phyloP scores from a whole-genome alignment of 148 eudicot genomes.

The Limonium bicolor region DNA sequence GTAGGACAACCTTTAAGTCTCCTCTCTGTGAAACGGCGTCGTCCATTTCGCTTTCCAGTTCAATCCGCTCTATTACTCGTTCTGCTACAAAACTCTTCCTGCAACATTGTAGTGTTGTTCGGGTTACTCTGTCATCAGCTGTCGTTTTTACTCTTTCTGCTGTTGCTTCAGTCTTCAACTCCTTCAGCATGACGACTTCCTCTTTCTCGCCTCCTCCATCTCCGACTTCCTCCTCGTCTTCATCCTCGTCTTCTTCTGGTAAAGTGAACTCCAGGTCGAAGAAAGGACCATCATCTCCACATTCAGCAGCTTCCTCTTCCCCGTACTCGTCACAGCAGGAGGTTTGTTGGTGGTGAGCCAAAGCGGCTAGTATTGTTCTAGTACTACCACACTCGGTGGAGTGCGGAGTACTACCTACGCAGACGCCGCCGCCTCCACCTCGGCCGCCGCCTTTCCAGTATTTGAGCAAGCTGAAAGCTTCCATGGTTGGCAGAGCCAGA shows the following conservation, averaged over 20 bases:
- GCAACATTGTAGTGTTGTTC: background rate
- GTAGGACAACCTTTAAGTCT: slow-evolving; percentile 14
- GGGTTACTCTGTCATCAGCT: too few species aligned
- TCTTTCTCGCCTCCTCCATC: background rate
- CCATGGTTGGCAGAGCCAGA: slow-evolving; percentile 90
- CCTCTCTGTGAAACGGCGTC: slow-evolving; percentile 3
- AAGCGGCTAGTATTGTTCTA: slow-evolving; percentile 14
- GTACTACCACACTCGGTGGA: slow-evolving; percentile 4
- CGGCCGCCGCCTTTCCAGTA: slow-evolving; percentile 39
- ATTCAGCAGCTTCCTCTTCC: slow-evolving; percentile 7
- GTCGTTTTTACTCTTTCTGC: slow-evolving; percentile 1
- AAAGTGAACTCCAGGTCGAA: slow-evolving; percentile 64
- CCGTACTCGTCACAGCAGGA: slow-evolving; percentile 10
- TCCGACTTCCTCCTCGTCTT: background rate
- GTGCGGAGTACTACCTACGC: slow-evolving; percentile 3
- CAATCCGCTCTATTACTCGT: slow-evolving; percentile 6
- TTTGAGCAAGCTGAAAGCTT: slow-evolving; percentile 68
- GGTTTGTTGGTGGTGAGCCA: too few species aligned
- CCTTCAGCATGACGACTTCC: background rate
- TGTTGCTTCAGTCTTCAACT: background rate
- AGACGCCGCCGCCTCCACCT: background rate
- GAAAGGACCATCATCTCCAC: slow-evolving; percentile 58
- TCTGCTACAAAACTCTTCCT: background rate
- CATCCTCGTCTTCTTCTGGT: slow-evolving; percentile 8
- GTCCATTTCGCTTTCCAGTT: slow-evolving; percentile 5